These are phyloP conservation scores for Blastomyces percursus DNA, from an alignment of 2,329 filamentous ascomycete species.

Conservation along the genomic window DNA sequence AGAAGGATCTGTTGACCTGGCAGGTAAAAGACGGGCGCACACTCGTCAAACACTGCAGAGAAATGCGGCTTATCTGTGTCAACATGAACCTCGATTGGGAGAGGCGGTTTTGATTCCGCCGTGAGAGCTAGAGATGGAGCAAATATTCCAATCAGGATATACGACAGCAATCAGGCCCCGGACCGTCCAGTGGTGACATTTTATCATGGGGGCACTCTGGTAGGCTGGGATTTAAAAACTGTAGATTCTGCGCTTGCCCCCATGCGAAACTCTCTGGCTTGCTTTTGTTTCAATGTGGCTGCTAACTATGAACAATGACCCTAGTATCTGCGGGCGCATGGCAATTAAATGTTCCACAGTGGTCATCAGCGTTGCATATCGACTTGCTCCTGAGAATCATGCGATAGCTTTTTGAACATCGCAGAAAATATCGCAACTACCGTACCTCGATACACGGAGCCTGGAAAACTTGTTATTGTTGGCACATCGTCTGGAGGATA, in stretches of 20 bases:
- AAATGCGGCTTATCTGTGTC: background rate
- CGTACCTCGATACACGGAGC: background rate
- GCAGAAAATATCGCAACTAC: background rate
- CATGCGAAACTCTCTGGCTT: background rate
- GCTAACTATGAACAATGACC: background rate
- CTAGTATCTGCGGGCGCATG: slow-evolving; percentile 3
- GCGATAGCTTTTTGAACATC: slow-evolving; percentile 5
- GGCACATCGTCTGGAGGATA: slow-evolving; percentile 7
- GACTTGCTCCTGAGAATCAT: slow-evolving; percentile 13
- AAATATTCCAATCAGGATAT: slow-evolving; percentile 8
- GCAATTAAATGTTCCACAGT: slow-evolving; percentile 8
- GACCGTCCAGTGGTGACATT: slow-evolving; percentile 1
- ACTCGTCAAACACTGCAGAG: background rate
- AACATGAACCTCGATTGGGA: slow-evolving; percentile 1
- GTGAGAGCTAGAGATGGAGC: slow-evolving; percentile 1
- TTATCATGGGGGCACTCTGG: slow-evolving; percentile 4
- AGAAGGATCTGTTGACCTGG: background rate
- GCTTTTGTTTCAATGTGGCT: background rate
- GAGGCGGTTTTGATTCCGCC: background rate
- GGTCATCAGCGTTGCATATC: slow-evolving; percentile 14
- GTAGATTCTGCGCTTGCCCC: slow-evolving; percentile 2
- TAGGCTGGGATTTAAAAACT: slow-evolving; percentile 3
- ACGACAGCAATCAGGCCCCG: background rate
- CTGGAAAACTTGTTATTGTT: slow-evolving; percentile 1
- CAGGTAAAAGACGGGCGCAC: background rate